Base-by-base conservation (phyloP, 176 grass and related monocot genomes). In the Eleusine indica region DNA sequence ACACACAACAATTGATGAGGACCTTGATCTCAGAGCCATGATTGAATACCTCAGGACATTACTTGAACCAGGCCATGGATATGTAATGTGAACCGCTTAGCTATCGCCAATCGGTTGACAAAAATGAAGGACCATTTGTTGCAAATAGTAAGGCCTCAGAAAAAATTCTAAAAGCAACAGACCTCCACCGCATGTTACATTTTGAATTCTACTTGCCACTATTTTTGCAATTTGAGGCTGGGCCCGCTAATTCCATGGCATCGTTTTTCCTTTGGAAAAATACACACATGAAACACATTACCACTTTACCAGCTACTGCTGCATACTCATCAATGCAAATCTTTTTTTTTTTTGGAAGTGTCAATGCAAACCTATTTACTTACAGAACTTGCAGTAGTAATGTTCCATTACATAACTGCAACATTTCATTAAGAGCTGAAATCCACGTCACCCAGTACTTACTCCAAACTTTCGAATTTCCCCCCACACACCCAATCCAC, bases 21-120 rank as follows among this genome's bases (percentile, higher is more conserved):
- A 60, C 14, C 16, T 73, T 47, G 71, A 84, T 81, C 70, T n/a
- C 29, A 51, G 79, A 86, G 39, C 14, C 37, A 37, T 30, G 6
- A 73, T 0, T 0, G 28, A 25, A 53, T 53, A 19, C 14, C 46
- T 29, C 11, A 48, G 22, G 49, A 25, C 44, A 46, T 29, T 16
- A 49, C 43, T 16, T 72, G 70, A 62, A 49, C 51, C 51, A 54
- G 76, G 66, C 66, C 74, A 16, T 16, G 42, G 70, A 88, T 46
- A 18, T 48, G 54, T 29, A 16, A 77, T 1, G 43, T 4, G 13
- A 44, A 22, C 22, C 29, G 5, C 6, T 3, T 37, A 68, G 54
- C 7, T 28, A 25, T 28, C 66, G n/a, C 25, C 25, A 25, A 25
- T 25, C 25, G 25, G 2, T 80, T 2, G 30, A 67, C 9, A 8